phyloP scores from a whole-genome alignment of 805 yeast species.

The Zygosaccharomyces gambellarensis region DNA sequence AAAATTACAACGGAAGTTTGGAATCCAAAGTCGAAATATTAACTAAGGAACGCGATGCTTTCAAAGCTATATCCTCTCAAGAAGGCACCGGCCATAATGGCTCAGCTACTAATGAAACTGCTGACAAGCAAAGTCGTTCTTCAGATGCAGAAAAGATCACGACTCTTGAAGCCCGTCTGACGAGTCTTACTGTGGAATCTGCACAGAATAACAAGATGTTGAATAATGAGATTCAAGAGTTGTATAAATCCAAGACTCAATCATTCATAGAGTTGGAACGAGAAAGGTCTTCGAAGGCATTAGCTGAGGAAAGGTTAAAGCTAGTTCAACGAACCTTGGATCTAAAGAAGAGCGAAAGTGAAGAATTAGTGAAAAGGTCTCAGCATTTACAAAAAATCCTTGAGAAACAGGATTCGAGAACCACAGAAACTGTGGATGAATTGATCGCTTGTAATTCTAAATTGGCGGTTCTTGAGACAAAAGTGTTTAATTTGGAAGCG shows the following conservation, averaged over 20 bases:
- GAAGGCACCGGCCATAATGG: background rate
- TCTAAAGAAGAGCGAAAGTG: conserved; percentile 42
- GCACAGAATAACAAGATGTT: conserved; percentile 47
- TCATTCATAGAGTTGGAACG: conserved; percentile 48
- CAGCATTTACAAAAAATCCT: conserved; percentile 41
- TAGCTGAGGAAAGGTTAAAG: conserved; percentile 49
- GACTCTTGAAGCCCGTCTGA: conserved; percentile 26
- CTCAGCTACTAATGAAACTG: background rate
- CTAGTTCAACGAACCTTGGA: conserved; percentile 39
- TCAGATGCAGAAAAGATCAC: conserved; percentile 16
- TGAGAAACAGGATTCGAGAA: conserved; percentile 44
- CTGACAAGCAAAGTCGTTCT: conserved; percentile 2
- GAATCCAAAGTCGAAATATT: conserved; percentile 50
- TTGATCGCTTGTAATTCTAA: conserved; percentile 48
- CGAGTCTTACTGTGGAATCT: conserved; percentile 29
- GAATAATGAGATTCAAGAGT: conserved; percentile 40
- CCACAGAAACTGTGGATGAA: conserved; percentile 49
- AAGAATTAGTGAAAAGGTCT: conserved; percentile 39
- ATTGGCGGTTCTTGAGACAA: conserved; percentile 42
- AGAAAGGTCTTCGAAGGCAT: conserved; percentile 48
- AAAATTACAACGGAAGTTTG: conserved; percentile 50
- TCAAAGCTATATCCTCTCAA: conserved; percentile 33
- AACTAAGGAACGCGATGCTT: conserved; percentile 65
- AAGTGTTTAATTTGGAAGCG: conserved; percentile 45
- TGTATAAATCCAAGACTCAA: conserved; percentile 43